phyloP scores from a whole-genome alignment of 208 protist species.

The Acanthamoeba sp. region DNA sequence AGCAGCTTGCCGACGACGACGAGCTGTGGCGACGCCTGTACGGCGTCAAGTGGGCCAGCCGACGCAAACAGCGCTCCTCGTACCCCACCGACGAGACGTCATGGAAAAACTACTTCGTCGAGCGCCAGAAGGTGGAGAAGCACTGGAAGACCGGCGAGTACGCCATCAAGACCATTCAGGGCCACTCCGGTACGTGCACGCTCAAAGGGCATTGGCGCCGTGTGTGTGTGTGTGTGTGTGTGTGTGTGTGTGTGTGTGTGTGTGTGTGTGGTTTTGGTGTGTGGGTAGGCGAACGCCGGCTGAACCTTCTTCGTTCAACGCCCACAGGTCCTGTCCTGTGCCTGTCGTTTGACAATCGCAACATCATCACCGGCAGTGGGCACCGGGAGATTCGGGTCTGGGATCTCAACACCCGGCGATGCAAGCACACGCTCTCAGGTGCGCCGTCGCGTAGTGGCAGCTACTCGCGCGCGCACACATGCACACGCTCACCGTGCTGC shows the following conservation, averaged over 20 bases:
- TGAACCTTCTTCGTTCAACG: neutral
- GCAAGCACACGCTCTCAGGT: constrained; percentile 54
- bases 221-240: neutral
- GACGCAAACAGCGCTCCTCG: constrained; percentile 12
- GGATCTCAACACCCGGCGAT: constrained; percentile 27
- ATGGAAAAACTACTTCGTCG: constrained; percentile 52
- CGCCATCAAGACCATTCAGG: constrained; percentile 37
- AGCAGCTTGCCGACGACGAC: constrained; percentile 43
- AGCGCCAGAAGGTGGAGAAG: constrained; percentile 40
- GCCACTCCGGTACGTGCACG: neutral
- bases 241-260: no score
- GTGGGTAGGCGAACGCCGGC: no score
- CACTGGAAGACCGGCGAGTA: constrained; percentile 62
- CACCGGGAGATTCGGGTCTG: constrained; percentile 25
- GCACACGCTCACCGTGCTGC: neutral
- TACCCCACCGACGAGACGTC: constrained; percentile 57
- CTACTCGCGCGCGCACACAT: no score
- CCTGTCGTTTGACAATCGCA: constrained; percentile 45
- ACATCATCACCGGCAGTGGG: constrained; percentile 49
- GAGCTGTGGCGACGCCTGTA: constrained; percentile 57
- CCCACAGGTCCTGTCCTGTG: constrained; percentile 27
- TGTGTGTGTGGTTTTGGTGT: no score
- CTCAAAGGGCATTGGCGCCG: neutral
- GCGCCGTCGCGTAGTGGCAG: no score
- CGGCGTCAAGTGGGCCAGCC: constrained; percentile 2